phyloP scores from a whole-genome alignment of 208 protist species.

The Angomonas desouzai region DNA sequence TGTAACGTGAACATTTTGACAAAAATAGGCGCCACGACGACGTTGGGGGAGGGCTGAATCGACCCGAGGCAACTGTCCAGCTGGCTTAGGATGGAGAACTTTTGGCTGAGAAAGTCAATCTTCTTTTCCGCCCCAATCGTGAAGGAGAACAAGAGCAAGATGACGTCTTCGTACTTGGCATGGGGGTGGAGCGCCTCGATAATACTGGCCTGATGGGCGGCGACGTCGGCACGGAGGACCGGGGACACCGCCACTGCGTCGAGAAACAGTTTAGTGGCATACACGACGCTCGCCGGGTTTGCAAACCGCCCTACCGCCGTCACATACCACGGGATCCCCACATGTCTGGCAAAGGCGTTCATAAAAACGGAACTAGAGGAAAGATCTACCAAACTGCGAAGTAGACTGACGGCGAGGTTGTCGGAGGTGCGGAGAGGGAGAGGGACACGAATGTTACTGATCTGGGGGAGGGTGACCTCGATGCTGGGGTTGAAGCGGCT shows the following conservation, averaged over 20 bases:
- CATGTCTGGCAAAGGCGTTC: constrained; percentile 33
- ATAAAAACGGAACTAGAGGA: constrained; percentile 30
- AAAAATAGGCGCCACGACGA: constrained; percentile 63
- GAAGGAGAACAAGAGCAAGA: constrained; percentile 59
- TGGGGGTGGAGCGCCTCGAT: constrained; percentile 57
- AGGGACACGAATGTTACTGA: constrained; percentile 18
- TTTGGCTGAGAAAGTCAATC: constrained; percentile 56
- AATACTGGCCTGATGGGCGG: constrained; percentile 46
- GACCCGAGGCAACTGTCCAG: constrained; percentile 52
- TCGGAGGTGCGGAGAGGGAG: constrained; percentile 44
- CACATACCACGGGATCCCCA: constrained; percentile 69
- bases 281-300: constrained; percentile 60
- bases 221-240: constrained; percentile 42
- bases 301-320: constrained; percentile 61
- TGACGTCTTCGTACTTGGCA: constrained; percentile 59
- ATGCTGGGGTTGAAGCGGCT: constrained; percentile 22
- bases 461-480: constrained; percentile 34
- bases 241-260: constrained; percentile 50
- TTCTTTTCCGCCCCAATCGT: constrained; percentile 43
- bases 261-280: constrained; percentile 69
- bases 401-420: constrained; percentile 42
- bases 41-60: constrained; percentile 35
- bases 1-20: constrained; percentile 54
- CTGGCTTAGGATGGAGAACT: constrained; percentile 52
- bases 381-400: constrained; percentile 60